A percentile compares a stretch with the other conserved stretches of the same genome.
These are phyloP conservation scores for Fraxinus albicans DNA, from an alignment of 305 asterid species.

Conservation along the genomic window DNA sequence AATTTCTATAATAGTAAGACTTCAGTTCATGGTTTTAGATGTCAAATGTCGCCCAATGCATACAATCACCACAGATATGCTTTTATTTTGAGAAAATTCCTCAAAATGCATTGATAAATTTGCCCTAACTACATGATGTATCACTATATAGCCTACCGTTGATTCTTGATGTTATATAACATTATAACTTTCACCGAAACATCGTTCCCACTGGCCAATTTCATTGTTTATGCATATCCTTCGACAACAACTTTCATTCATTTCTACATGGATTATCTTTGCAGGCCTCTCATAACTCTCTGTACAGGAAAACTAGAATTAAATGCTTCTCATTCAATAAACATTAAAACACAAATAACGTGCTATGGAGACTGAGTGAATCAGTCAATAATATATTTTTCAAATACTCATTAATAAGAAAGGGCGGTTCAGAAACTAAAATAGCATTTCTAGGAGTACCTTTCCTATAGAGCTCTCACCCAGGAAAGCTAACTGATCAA, in stretches of 20 bases:
- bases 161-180: neutral
- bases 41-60: neutral
- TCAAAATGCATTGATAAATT: neutral
- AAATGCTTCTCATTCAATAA: neutral
- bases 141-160: neutral
- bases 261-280: neutral
- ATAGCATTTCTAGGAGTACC: conserved; percentile 38
- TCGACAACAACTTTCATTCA: neutral
- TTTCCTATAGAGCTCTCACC: conserved; percentile 88
- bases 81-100: neutral
- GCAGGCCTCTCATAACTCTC: neutral
- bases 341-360: neutral
- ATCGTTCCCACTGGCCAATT: neutral
- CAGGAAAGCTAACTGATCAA: conserved; percentile 62
- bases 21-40: neutral
- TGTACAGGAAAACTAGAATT: neutral
- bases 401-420: neutral
- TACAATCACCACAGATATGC: neutral
- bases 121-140: neutral
- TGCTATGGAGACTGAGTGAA: neutral
- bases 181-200: neutral
- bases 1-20: neutral
- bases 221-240: neutral
- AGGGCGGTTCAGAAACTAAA: conserved; percentile 3
- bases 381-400: neutral